These are phyloP conservation scores for Tetragonia tetragonoides DNA, from an alignment of 148 eudicot species.

Conservation along the genomic window DNA sequence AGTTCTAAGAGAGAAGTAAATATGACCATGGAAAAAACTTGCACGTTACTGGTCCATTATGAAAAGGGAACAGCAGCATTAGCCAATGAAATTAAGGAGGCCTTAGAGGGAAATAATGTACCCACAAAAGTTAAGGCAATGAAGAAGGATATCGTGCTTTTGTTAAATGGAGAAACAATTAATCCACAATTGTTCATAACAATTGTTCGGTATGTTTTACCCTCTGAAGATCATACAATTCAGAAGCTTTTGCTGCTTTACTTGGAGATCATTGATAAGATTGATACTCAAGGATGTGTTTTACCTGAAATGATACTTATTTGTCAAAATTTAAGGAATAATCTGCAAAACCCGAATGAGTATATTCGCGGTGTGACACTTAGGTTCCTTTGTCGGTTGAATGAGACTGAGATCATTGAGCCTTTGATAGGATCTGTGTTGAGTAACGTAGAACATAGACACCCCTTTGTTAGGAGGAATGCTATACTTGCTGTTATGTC, in stretches of 20 bases:
- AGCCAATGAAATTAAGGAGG: constrained; percentile 77
- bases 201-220: constrained; percentile 67
- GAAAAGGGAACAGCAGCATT: constrained; percentile 82
- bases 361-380: constrained; percentile 78
- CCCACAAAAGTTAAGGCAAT: constrained; percentile 62
- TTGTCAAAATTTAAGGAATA: constrained; percentile 71
- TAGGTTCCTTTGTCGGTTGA: constrained; percentile 68
- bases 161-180: constrained; percentile 35
- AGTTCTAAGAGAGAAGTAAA: constrained; percentile 18
- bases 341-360: constrained; percentile 76
- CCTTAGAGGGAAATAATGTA: constrained; percentile 67
- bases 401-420: constrained; percentile 67
- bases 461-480: constrained; percentile 71
- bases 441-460: constrained; percentile 61
- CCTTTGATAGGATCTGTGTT: constrained; percentile 51
- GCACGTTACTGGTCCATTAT: constrained; percentile 59
- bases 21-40: constrained; percentile 61
- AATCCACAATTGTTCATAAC: constrained; percentile 62
- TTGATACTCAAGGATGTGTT: constrained; percentile 59
- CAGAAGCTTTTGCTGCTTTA: constrained; percentile 67
- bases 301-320: constrained; percentile 76
- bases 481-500: constrained; percentile 66
- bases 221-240: constrained; percentile 75
- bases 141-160: constrained; percentile 76
- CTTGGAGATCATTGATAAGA: constrained; percentile 75